Base-by-base conservation (phyloP, 108 stramenopile genomes). In the Stephanodiscus triporus region DNA sequence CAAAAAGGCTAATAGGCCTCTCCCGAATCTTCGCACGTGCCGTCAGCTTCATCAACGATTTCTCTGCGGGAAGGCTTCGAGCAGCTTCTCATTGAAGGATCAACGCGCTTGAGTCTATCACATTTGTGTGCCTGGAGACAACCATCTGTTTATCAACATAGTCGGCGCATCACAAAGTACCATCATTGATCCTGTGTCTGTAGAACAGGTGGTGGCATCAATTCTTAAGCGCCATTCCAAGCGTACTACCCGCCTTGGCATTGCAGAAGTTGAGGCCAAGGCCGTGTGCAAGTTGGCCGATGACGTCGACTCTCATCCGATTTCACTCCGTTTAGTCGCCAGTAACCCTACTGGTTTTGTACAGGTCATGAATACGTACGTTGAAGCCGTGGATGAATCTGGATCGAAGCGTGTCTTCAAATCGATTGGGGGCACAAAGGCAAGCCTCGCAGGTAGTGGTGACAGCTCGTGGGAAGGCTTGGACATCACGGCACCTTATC, bases 321-420 rank as follows among this genome's bases (percentile, higher is more conserved):
- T 97, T 59, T 88, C 97, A 26, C 71, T 99, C 7, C 95, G 99
- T 13, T 63, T 99, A 60, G 91, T 98, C 50, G 95, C 94, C 20
- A 95, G 95, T 58, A 99, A 98, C 77, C 98, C 98, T 9, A 98
- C 99, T 8, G 98, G 98, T 7, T 98, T 87, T 81, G 98, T 98
- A 29, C 95, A 96, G 23, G 89, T 96, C 16, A 86, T 99, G 75
- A 97, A 93, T 58, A 94, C 97, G 5, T 99, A 99, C 73, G 96
- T 97, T 26, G 98, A 99, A 84, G 97, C 89, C 37, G 87, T 84
- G 0, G 84, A 88, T 53, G 91, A 92, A 48, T 68, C 75, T 29
- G 84, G 89, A 40, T 68, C 67, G n/a, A n/a, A 87, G 24, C 80
- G 86, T 42, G 85, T 92, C 3, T 96, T 94, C 85, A 90, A n/a